Percentiles rank a stretch among this genome's conserved stretches.
Conservation (phyloP, 1,284 basidiomycete genomes). For the Cryptococcus jaspeensis region DNA sequence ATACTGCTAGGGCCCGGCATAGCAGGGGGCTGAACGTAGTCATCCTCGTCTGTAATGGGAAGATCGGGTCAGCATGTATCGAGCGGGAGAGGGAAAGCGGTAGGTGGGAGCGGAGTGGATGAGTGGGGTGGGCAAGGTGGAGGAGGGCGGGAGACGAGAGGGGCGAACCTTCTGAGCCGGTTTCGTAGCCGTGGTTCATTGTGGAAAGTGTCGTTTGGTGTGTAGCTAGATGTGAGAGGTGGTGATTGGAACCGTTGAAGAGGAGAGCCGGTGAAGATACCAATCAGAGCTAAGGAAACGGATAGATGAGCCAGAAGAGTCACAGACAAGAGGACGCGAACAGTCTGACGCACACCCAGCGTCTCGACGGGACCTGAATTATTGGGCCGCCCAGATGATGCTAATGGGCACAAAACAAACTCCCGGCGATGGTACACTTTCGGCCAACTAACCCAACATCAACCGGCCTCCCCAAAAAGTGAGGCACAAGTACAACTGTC, state of each 20-base stretch:
- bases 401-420: no score
- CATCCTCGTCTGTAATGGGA: not conserved
- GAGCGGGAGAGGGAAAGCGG: not conserved
- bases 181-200: slow-evolving; percentile 50
- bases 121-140: not conserved
- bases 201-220: slow-evolving; percentile 1
- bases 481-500: not conserved
- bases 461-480: no score
- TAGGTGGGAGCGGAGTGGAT: slow-evolving; percentile 1
- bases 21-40: slow-evolving; percentile 15
- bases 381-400: not conserved
- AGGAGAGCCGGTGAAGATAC: not conserved
- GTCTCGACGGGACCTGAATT: slow-evolving; percentile 1
- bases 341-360: slow-evolving; percentile 4
- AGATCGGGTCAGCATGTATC: not conserved
- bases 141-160: not conserved
- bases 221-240: not conserved
- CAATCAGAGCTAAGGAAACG: not conserved
- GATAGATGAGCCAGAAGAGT: not conserved
- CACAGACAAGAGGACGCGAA: not conserved
- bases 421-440: no score
- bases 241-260: not conserved
- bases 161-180: slow-evolving; percentile 39
- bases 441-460: no score
- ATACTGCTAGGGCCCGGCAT: slow-evolving; percentile 28